Percentiles rank a stretch among this genome's conserved stretches.
These are phyloP conservation scores for Nothomitra cinnamomea DNA, from an alignment of 2,329 filamentous ascomycete species.

Conservation along the genomic window DNA sequence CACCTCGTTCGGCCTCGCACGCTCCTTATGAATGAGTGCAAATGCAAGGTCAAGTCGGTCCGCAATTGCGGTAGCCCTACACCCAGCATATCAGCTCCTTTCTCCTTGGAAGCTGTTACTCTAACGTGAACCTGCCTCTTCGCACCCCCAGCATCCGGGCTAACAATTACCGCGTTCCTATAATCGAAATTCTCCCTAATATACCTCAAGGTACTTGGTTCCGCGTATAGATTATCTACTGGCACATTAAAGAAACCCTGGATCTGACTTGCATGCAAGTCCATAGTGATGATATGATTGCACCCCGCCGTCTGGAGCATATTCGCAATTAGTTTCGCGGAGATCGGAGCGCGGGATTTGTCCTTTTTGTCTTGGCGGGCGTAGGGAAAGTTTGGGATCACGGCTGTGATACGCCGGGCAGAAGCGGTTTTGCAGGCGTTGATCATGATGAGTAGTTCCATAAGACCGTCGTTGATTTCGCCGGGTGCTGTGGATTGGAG, in stretches of 20 bases:
- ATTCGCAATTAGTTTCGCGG: conserved; percentile 87
- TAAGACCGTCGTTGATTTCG: conserved; percentile 94
- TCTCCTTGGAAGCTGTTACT: conserved; percentile 45
- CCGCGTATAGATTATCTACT: conserved; percentile 74
- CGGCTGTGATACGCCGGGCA: conserved; percentile 82
- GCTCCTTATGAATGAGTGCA: conserved; percentile 93
- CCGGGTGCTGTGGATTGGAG: conserved; percentile 87
- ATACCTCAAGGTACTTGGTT: conserved; percentile 82
- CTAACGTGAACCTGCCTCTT: conserved; percentile 43
- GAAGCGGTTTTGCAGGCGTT: conserved; percentile 79
- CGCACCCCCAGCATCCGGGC: conserved; percentile 83
- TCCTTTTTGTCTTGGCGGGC: conserved; percentile 97
- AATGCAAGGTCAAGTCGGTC: conserved; percentile 82
- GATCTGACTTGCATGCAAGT: conserved; percentile 84
- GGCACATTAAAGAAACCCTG: conserved; percentile 88
- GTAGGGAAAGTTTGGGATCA: conserved; percentile 93
- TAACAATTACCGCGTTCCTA: conserved; percentile 81
- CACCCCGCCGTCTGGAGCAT: conserved; percentile 93
- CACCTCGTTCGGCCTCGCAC: conserved; percentile 77
- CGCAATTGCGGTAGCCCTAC: conserved; percentile 72
- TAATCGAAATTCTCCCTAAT: conserved; percentile 73
- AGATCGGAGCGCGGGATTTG: conserved; percentile 88
- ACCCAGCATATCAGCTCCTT: conserved; percentile 13
- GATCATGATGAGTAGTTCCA: conserved; percentile 98
- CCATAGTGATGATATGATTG: conserved; percentile 91